These are phyloP conservation scores for Boletellus emodensis DNA, from an alignment of 768 basidiomycete genomes.

Conservation along the genomic window DNA sequence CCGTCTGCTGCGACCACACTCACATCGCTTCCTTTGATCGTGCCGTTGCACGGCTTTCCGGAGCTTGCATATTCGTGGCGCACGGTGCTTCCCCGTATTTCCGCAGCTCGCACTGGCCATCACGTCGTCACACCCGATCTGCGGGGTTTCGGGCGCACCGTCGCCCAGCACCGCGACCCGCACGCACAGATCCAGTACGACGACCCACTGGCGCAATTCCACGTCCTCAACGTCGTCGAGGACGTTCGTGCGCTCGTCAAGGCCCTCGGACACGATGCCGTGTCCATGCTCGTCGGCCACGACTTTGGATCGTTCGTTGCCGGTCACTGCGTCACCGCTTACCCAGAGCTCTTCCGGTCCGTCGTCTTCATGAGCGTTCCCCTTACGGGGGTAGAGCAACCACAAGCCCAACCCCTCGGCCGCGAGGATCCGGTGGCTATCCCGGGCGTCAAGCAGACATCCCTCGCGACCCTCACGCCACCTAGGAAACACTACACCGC, in stretches of 20 bases:
- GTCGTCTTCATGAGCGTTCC: slow-evolving; percentile 61
- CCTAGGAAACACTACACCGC: slow-evolving; percentile 56
- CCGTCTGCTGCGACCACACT: slow-evolving; percentile 20
- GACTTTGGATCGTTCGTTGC: slow-evolving; percentile 57
- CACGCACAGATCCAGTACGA: slow-evolving; percentile 34
- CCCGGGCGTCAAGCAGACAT: neutral
- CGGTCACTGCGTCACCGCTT: slow-evolving; percentile 48
- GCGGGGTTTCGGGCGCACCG: slow-evolving; percentile 48
- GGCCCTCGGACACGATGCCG: slow-evolving; percentile 46
- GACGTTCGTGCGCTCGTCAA: slow-evolving; percentile 51
- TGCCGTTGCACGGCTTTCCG: slow-evolving; percentile 65
- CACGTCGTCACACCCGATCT: slow-evolving; percentile 62
- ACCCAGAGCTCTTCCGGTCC: slow-evolving; percentile 52
- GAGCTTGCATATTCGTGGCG: slow-evolving; percentile 67
- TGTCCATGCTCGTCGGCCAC: slow-evolving; percentile 53
- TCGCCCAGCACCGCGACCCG: slow-evolving; percentile 23
- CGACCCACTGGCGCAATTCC: slow-evolving; percentile 49
- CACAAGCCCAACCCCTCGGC: slow-evolving; percentile 11
- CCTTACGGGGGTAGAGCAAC: slow-evolving; percentile 44
- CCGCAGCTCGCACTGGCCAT: slow-evolving; percentile 41
- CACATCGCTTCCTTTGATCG: slow-evolving; percentile 40
- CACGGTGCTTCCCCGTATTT: slow-evolving; percentile 49
- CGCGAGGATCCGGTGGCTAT: slow-evolving; percentile 3
- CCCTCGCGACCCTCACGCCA: slow-evolving; percentile 41
- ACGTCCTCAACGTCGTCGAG: slow-evolving; percentile 46